Conservation (phyloP, 75 land plant genomes). For the Pinus albicaulis region DNA sequence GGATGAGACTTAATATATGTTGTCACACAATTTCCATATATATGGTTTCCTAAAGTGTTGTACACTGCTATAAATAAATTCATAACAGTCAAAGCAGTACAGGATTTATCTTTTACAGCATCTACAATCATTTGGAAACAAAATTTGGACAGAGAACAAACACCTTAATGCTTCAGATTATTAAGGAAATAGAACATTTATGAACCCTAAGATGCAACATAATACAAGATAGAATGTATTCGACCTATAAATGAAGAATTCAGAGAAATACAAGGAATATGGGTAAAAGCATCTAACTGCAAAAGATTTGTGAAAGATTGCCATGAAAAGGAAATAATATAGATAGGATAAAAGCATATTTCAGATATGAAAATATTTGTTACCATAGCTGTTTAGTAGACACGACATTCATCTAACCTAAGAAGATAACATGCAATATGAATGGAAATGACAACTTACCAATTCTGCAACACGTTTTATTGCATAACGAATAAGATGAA, state of each 20-base stretch:
- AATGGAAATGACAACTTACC: constrained; percentile 24
- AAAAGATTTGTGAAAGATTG: neutral
- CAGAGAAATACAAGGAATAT: neutral
- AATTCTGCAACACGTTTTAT: constrained; percentile 45
- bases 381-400: too few species aligned
- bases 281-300: neutral
- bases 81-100: neutral
- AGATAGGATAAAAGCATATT: neutral
- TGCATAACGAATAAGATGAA: constrained; percentile 67
- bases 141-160: neutral
- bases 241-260: neutral
- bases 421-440: too few species aligned
- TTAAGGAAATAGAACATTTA: neutral
- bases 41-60: neutral
- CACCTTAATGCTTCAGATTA: neutral
- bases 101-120: neutral
- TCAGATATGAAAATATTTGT: neutral
- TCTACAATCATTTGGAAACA: neutral
- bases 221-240: neutral
- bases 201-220: neutral
- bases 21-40: neutral
- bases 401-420: too few species aligned
- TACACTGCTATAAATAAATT: neutral
- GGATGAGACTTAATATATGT: neutral
- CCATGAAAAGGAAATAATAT: neutral